These are phyloP conservation scores for Mycena sp. DNA, from an alignment of 1,284 basidiomycete species.

Conservation along the genomic window DNA sequence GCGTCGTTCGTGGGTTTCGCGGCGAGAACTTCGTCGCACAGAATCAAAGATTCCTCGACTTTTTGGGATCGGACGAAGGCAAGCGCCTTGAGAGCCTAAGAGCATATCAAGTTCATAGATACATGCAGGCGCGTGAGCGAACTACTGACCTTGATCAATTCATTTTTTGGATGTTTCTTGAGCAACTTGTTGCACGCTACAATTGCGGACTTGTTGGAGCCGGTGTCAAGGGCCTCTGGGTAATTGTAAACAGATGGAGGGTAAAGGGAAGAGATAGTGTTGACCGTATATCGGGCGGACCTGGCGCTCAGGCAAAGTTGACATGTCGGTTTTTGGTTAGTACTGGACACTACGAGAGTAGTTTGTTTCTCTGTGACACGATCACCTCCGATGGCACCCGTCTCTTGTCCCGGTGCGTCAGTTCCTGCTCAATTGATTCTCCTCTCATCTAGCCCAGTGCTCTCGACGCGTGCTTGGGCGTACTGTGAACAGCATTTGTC, in stretches of 20 bases:
- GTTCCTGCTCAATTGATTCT: constrained; percentile 2
- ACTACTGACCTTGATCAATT: constrained; percentile 73
- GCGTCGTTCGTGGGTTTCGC: constrained; percentile 74
- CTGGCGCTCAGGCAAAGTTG: constrained; percentile 68
- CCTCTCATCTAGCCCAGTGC: constrained; percentile 14
- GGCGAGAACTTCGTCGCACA: constrained; percentile 83
- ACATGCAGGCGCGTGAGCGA: constrained; percentile 4
- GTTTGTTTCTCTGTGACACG: too few relatives aligned
- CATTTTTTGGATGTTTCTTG: constrained; percentile 80
- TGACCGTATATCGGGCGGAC: constrained; percentile 82
- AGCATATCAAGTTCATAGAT: constrained; percentile 15
- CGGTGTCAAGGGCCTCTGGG: constrained; percentile 83
- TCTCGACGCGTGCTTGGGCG: constrained; percentile 18
- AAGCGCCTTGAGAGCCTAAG: constrained; percentile 83
- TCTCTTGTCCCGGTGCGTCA: constrained; percentile 63
- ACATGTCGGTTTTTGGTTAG: neutral
- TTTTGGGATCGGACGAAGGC: constrained; percentile 85
- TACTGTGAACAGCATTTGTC: constrained; percentile 17
- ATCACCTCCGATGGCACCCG: constrained; percentile 43
- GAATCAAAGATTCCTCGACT: constrained; percentile 79
- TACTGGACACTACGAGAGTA: too few relatives aligned
- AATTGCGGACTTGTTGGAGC: constrained; percentile 86
- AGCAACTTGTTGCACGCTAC: constrained; percentile 85
- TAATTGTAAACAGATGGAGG: constrained; percentile 18
- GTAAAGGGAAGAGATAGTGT: constrained; percentile 16